phyloP scores from a whole-genome alignment of 2,329 filamentous ascomycete genomes.

The Aspergillus sp. region DNA sequence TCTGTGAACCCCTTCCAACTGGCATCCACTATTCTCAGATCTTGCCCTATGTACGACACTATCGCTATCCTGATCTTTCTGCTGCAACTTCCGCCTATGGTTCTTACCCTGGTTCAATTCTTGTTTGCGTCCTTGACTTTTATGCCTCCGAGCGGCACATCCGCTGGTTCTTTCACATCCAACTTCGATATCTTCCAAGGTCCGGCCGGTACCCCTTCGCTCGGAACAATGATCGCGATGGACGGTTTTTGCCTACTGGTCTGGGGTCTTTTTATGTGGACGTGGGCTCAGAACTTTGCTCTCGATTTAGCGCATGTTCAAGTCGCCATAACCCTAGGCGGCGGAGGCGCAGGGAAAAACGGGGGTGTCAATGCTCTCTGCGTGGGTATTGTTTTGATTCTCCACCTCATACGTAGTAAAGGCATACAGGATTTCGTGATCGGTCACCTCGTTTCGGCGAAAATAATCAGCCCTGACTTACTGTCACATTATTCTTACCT shows the following conservation, averaged over 20 bases:
- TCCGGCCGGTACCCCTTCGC: slow-evolving; percentile 78
- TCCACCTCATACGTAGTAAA: slow-evolving; percentile 48
- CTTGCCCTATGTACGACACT: slow-evolving; percentile 89
- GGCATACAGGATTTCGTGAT: slow-evolving; percentile 52
- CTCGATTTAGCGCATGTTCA: slow-evolving; percentile 90
- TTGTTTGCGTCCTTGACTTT: slow-evolving; percentile 92
- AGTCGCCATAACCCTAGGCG: slow-evolving; percentile 86
- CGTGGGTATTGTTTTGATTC: slow-evolving; percentile 45
- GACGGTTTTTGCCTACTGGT: slow-evolving; percentile 79
- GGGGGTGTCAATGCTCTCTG: slow-evolving; percentile 47
- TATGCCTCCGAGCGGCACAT: slow-evolving; percentile 77
- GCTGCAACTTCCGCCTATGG: slow-evolving; percentile 84
- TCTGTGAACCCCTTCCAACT: slow-evolving; percentile 73
- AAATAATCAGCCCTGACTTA: slow-evolving; percentile 44
- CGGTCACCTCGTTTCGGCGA: slow-evolving; percentile 45
- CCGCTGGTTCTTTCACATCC: slow-evolving; percentile 72
- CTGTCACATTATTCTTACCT: slow-evolving; percentile 45
- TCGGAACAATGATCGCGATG: slow-evolving; percentile 80
- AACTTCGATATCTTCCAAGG: slow-evolving; percentile 90
- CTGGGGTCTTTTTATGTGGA: slow-evolving; percentile 81
- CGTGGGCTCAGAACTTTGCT: slow-evolving; percentile 81
- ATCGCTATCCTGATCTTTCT: slow-evolving; percentile 95
- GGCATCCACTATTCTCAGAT: slow-evolving; percentile 81
- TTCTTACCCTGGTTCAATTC: slow-evolving; percentile 85
- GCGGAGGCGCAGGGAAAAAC: slow-evolving; percentile 60